phyloP scores from a whole-genome alignment of 306 rosid genomes.

The Acmispon strigosus region DNA sequence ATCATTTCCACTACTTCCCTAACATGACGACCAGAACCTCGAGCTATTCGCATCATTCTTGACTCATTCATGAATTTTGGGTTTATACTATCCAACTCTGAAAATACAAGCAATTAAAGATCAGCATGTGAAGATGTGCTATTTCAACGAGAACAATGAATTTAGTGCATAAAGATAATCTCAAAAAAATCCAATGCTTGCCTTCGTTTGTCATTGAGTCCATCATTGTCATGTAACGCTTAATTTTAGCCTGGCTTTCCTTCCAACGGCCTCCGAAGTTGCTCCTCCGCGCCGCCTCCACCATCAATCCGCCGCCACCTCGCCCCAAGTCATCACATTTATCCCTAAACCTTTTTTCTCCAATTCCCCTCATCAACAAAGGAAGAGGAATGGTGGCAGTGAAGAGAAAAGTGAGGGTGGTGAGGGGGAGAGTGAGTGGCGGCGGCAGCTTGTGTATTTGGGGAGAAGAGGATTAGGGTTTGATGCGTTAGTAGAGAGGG shows the following conservation, averaged over 20 bases:
- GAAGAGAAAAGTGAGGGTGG: too few species aligned
- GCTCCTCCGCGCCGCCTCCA: too few species aligned
- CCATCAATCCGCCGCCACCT: too few species aligned
- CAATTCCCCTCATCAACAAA: too few species aligned
- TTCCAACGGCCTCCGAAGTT: constrained; percentile 85
- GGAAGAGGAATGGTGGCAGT: too few species aligned
- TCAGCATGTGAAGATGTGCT: not conserved
- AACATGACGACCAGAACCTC: constrained; percentile 68
- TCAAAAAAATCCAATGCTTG: constrained; percentile 17
- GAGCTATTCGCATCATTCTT: constrained; percentile 71
- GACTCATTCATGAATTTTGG: constrained; percentile 77
- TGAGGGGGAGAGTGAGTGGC: too few species aligned
- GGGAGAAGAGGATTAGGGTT: too few species aligned
- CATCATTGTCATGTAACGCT: constrained; percentile 97
- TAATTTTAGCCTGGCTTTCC: constrained; percentile 84
- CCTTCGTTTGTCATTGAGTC: constrained; percentile 96
- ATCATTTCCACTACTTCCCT: constrained; percentile 78
- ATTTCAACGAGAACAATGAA: constrained; percentile 1
- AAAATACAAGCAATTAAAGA: constrained; percentile 18
- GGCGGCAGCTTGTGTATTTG: too few species aligned
- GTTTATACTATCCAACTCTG: constrained; percentile 84
- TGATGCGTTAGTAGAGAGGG: too few species aligned
- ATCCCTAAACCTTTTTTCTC: too few species aligned
- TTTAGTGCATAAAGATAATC: not conserved
- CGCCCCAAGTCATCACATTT: too few species aligned